Conservation (phyloP, 345 rosid genomes). For the Balakata baccata region DNA sequence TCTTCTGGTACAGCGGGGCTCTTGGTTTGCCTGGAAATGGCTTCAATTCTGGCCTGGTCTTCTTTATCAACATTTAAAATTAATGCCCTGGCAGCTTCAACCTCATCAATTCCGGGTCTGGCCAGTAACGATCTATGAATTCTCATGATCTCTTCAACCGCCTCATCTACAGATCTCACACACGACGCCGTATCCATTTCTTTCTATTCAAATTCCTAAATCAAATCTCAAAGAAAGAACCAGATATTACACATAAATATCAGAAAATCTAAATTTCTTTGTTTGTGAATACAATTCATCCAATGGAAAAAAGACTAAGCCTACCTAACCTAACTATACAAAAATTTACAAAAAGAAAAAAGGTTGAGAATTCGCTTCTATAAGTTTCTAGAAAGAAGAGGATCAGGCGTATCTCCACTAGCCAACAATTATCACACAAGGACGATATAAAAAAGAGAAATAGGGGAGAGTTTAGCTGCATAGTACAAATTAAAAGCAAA, state of each 20-base stretch:
- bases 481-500: not conserved
- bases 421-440: not conserved
- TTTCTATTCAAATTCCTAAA: conserved; percentile 2
- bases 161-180: conserved; percentile 46
- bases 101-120: conserved; percentile 74
- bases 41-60: conserved; percentile 56
- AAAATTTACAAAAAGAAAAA: not conserved
- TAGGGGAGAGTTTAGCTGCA: not conserved
- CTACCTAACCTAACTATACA: not conserved
- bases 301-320: not conserved
- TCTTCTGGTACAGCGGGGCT: conserved; percentile 59
- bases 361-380: not conserved
- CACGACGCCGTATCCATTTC: conserved; percentile 36
- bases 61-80: conserved; percentile 74
- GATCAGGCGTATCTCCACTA: not conserved
- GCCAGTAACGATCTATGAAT: conserved; percentile 75
- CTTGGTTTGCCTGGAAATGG: conserved; percentile 50
- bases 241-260: not conserved
- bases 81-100: conserved; percentile 64
- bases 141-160: conserved; percentile 80
- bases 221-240: not conserved
- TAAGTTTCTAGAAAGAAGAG: not conserved
- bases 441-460: not conserved
- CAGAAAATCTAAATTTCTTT: no score
- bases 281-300: not conserved